Evolutionary conservation across 176 grass and related monocot species (phyloP), one percentile per base, ranked within the genome.

Genomic region (Alloteropsis semialata): DNA sequence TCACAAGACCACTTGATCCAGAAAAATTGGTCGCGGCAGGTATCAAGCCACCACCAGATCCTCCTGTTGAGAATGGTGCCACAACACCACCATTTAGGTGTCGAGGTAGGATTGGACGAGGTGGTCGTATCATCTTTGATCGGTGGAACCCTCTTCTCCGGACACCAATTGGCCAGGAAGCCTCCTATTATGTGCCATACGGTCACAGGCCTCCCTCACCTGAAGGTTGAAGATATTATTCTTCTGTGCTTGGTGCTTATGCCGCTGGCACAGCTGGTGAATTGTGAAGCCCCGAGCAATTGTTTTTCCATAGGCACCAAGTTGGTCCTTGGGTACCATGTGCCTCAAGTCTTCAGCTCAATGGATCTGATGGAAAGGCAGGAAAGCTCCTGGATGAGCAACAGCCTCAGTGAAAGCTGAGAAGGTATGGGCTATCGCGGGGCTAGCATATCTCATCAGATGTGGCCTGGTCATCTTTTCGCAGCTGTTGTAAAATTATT

Each of bases 91-190:
- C 85, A 56, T 98, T 85, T 78, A 74, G 79, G 5, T 95, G 90
- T 70, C 89, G 76, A 66, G 89, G 92, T 74, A 88, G 96, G 74
- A 96, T 99, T 56, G 96, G 96, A 46, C 87, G 96, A 86, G 96
- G 96, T 5, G 96, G 96, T n/a, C 93, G 96, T 57, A 89, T 99
- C 68, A 88, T 99, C 74, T 96, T 99, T 85, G 96, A 99, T 81
- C 89, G 96, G 46, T 94, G 86, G 74, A 91, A 96, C 53, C 89
- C 93, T 50, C 87, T 92, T 84, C 73, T 80, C 0, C 80, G n/a
- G 83, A 66, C 89, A 86, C 87, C 93, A 70, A 60, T 94, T 42
- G 83, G 63, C 50, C 93, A 90, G 62, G 86, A 87, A 58, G 74
- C 55, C 62, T 43, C 89, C 30, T 73, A 71, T 65, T 82, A 75